Evolutionary conservation across 495 filamentous ascomycete species (phyloP), one percentile per base, ranked within the genome.

Genomic region (Daldinia decipiens): DNA sequence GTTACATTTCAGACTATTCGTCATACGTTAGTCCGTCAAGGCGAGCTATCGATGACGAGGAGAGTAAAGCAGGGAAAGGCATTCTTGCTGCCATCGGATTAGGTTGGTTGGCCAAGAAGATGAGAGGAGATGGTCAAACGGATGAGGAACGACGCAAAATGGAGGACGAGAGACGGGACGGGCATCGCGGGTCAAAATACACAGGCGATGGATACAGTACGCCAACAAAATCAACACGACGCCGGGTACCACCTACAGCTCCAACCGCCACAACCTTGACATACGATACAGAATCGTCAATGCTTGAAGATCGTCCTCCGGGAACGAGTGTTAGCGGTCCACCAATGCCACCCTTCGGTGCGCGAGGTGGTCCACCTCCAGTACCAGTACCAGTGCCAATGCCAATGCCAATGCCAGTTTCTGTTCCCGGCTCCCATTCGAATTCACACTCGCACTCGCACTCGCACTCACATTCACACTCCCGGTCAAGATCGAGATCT

Each of bases 71-170:
- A 4, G 84, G 85, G 21, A 88, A 93, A 73, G 89, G 89, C 0
- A 68, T 95, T 12, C 76, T 87, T 29, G 86, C 90, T 34, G 88
- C 87, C 2, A 80, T 93, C 5, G 93, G 93, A 11, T 86, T 82
- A 81, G 91, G 75, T 79, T 92, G 70, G 77, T 87, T 80, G 78
- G 89, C 77, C 5, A 91, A 89, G 75, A 83, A 89, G 71, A 88
- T 90, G 72, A 88, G 85, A 38, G 86, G 87, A 67, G 86, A 87
- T 15, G 81, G 84, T 52, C 88, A 87, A 71, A 89, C 92, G 58
- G 83, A 92, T 45, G 85, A 91, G 38, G 87, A 92, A 38, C 89
- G 91, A 63, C 83, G 86, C 8, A 73, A 88, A 15, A 53, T 77
- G n/a, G 79, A 85, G 50, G 85, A 84, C 54, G 80, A 83, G 54